Base-by-base conservation (phyloP, 2,329 filamentous ascomycete species). In the Scedosporium minutisporum region DNA sequence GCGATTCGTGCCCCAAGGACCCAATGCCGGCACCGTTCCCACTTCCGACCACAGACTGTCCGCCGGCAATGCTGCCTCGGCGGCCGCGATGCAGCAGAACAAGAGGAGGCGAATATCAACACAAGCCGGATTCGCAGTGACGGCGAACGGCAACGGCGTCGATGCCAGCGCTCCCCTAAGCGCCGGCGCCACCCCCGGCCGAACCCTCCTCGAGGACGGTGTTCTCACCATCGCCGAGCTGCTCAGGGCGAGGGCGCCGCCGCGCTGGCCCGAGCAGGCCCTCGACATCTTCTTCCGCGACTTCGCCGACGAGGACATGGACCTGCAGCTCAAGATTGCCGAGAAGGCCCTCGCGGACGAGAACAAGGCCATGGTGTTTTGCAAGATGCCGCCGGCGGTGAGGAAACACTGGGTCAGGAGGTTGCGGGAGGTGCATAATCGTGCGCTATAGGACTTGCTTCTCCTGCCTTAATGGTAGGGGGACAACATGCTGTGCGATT, bases 301-400 rank as follows among this genome's bases (percentile, higher is more conserved):
- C 64, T 86, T 86, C 68, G 72, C 77, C 14, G 77, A 80, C 58
- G 82, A 85, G 66, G 82, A 85, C 64, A 74, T 80, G 64, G 83
- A 86, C 66, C 69, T 86, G 63, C 83, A 85, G 73, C 74, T 86
- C 46, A 83, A 81, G 70, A 82, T 86, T 41, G 82, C 82, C 0
- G 82, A 86, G 69, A 82, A 82, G 65, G 78, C 82, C 1, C 74
- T 86, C 27, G 78, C 80, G n/a, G 80, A 85, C 66, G 80, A 84
- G 65, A 81, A 80, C 68, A 85, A 83, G 69, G 83, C 83, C 33
- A 81, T 85, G 76, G 78, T 85, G 51, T 86, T 85, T 66, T 84
- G 82, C 74, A 85, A 85, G 73, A 85, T 85, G 81, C 79, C 82
- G 0, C 71, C 75, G 2, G 69, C 71, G 10, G 71, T 86, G 64